phyloP scores from a whole-genome alignment of 306 rosid species.

The Glycine tomentella region DNA sequence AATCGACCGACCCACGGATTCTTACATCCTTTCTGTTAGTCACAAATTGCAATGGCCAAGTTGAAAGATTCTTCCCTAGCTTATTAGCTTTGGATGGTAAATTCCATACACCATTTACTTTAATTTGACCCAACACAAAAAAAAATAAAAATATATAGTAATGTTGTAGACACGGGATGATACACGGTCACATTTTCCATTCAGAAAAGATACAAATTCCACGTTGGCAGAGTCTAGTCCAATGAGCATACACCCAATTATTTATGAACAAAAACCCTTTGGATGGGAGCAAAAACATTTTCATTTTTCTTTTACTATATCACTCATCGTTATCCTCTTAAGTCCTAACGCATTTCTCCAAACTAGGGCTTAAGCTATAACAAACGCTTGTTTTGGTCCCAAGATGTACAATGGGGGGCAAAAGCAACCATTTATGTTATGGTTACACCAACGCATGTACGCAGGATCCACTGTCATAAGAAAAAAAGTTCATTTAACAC shows the following conservation, averaged over 20 bases:
- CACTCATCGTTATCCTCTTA: background rate
- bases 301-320: background rate
- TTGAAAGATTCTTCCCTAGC: conserved; percentile 39
- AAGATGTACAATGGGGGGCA: background rate
- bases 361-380: background rate
- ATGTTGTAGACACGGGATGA: background rate
- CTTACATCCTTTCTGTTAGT: background rate
- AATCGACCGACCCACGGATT: background rate
- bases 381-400: background rate
- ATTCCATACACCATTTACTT: conserved; percentile 24
- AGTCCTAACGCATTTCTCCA: background rate
- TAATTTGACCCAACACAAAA: conserved; percentile 21
- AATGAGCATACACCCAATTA: conserved; percentile 6
- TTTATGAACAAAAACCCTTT: conserved; percentile 4
- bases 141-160: background rate
- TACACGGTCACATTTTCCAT: background rate
- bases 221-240: background rate
- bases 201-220: conserved; percentile 13
- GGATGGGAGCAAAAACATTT: background rate
- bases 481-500: background rate
- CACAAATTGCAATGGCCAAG: conserved; percentile 29
- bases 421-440: background rate
- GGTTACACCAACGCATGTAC: background rate
- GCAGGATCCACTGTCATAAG: background rate
- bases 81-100: background rate